phyloP scores from a whole-genome alignment of 1,284 basidiomycete species.

The Fomes fomentarius region DNA sequence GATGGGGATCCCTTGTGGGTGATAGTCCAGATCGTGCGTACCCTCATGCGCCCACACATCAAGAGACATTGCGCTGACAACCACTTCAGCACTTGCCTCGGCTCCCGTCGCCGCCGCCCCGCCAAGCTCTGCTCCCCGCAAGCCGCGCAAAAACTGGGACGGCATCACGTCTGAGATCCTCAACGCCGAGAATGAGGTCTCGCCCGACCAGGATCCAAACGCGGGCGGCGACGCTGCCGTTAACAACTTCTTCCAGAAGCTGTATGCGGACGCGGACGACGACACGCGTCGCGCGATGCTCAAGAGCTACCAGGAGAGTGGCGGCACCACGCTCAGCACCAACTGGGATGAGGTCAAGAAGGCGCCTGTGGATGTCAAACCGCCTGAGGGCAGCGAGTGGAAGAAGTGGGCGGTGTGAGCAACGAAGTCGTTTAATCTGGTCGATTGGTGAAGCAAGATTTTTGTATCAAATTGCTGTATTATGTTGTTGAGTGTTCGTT shows the following conservation, averaged over 20 bases:
- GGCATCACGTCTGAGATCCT: conserved; percentile 73
- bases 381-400: conserved; percentile 82
- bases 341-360: conserved; percentile 90
- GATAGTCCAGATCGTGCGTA: conserved; percentile 73
- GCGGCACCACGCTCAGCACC: conserved; percentile 90
- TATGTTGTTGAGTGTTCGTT: conserved; percentile 1
- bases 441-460: neutral
- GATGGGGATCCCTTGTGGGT: conserved; percentile 81
- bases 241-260: conserved; percentile 82
- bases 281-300: conserved; percentile 92
- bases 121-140: conserved; percentile 31
- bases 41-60: conserved; percentile 5
- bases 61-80: neutral
- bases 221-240: conserved; percentile 79
- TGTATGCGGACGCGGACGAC: conserved; percentile 86
- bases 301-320: conserved; percentile 93
- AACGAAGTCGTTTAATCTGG: no score
- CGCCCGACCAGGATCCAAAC: conserved; percentile 77
- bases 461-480: conserved; percentile 4
- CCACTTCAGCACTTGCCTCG: conserved; percentile 31
- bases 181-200: conserved; percentile 61
- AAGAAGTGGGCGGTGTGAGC: conserved; percentile 61
- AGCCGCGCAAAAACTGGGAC: conserved; percentile 81
- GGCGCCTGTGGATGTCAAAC: conserved; percentile 70
- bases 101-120: conserved; percentile 37